Conservation (phyloP, 2,329 filamentous ascomycete genomes). For the Moelleriella libera region DNA sequence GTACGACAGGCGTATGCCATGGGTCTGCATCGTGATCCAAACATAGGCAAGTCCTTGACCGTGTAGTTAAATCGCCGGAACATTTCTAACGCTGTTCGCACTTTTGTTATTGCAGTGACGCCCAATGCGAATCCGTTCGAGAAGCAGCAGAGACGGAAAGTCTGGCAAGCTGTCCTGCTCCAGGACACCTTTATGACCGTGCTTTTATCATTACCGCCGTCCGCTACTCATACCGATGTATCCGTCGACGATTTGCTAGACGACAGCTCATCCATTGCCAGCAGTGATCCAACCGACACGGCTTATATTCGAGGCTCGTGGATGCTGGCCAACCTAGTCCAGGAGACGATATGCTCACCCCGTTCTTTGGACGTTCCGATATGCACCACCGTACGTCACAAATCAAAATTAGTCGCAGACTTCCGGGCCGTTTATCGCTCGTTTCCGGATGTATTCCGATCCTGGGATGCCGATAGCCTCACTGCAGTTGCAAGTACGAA, state of each 20-base stretch:
- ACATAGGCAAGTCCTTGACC: slow-evolving; percentile 36
- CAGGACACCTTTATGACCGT: slow-evolving; percentile 76
- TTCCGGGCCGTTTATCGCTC: slow-evolving; percentile 60
- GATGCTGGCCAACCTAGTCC: slow-evolving; percentile 65
- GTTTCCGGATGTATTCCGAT: slow-evolving; percentile 57
- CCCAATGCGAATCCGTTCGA: slow-evolving; percentile 55
- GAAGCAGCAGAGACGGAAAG: slow-evolving; percentile 64
- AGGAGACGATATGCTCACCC: slow-evolving; percentile 62
- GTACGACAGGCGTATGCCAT: slow-evolving; percentile 70
- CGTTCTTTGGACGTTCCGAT: slow-evolving; percentile 61
- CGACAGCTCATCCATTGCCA: slow-evolving; percentile 41
- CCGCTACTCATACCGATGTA: slow-evolving; percentile 67
- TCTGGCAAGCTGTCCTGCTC: slow-evolving; percentile 70
- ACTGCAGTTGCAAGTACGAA: slow-evolving; percentile 41
- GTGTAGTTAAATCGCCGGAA: too few relatives aligned
- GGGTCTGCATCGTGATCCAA: slow-evolving; percentile 67
- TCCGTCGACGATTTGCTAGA: slow-evolving; percentile 59
- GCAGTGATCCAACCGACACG: slow-evolving; percentile 49
- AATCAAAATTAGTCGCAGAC: slow-evolving; percentile 53
- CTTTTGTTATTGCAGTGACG: slow-evolving; percentile 26
- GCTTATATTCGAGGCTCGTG: slow-evolving; percentile 64
- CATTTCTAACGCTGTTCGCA: too few relatives aligned
- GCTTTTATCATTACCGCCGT: slow-evolving; percentile 62
- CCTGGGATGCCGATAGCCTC: slow-evolving; percentile 48
- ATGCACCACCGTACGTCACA: slow-evolving; percentile 52